Evolutionary conservation across 768 basidiomycete genomes (phyloP), one percentile per base, ranked within the genome.

Genomic region (Boletus huronensis): DNA sequence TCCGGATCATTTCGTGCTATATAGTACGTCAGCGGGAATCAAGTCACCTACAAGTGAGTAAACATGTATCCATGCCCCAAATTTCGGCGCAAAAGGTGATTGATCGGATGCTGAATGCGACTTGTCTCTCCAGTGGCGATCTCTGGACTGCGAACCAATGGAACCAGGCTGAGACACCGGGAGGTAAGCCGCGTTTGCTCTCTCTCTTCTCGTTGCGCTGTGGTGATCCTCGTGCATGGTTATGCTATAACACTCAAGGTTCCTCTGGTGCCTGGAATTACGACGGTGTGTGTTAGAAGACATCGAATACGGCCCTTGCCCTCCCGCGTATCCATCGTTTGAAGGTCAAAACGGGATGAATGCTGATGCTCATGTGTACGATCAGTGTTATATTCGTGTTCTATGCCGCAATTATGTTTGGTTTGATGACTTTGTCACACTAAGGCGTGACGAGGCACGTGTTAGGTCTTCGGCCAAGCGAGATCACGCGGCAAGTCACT

Each of bases 251-350:
- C 13, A n/a, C n/a, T 29, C 32, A 48, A 83, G 82, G 78, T 43
- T 2, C 72, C 35, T 75, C 78, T 25, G 79, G 76, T 50, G 82
- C 79, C 45, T 86, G 85, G 84, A 72, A 71, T 44, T 78, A 85
- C 60, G 70, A 80, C 63, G 82, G 83, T 8, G 64, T 77, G 39
- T 87, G 85, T 19, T 48, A 48, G 48, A 38, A 38, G 47, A 14
- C n/a, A 28, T 16, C 17, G 17, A 19, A 9, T n/a, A 28, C 25
- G 25, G 16, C 7, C 25, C 11, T 38, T 13, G 23, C n/a, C 3
- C 5, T 19, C 14, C 35, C 34, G 11, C 7, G 17, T n/a, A 48
- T 7, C 17, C 46, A n/a, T 17, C 16, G n/a, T 2, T 32, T 17
- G 46, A 23, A 34, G 23, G 32, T 32, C 21, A 1, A 3, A 10